Conservation (phyloP, 345 rosid species). For the Rubroshorea leprosula region DNA sequence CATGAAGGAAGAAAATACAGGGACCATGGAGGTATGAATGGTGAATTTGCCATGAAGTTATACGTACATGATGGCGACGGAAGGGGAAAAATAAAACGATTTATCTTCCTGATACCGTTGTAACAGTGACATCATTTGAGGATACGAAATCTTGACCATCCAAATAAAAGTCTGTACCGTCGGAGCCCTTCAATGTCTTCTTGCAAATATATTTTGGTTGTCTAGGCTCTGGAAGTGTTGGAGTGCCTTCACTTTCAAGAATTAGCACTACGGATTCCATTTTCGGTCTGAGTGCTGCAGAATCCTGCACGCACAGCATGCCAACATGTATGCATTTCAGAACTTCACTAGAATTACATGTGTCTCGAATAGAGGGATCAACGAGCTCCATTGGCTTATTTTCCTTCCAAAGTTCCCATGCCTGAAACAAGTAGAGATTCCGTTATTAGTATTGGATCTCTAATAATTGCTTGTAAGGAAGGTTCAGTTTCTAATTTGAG, state of each 20-base stretch:
- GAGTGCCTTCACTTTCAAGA: conserved; percentile 68
- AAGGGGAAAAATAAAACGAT: not conserved
- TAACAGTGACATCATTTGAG: conserved; percentile 50
- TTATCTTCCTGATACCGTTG: conserved; percentile 48
- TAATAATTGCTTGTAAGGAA: too few species aligned
- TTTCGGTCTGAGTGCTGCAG: conserved; percentile 54
- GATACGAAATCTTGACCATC: conserved; percentile 42
- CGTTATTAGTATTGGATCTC: not conserved
- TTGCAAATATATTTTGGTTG: conserved; percentile 52
- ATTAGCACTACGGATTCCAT: conserved; percentile 56
- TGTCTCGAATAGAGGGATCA: conserved; percentile 41
- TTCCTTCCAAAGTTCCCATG: conserved; percentile 66
- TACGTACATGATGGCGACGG: too few species aligned
- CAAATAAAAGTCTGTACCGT: conserved; percentile 24
- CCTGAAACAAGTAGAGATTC: conserved; percentile 32
- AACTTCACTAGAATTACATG: conserved; percentile 37
- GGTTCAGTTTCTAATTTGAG: not conserved
- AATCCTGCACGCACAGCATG: conserved; percentile 78
- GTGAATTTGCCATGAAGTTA: not conserved
- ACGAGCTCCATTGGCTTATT: conserved; percentile 55
- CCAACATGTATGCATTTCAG: conserved; percentile 74
- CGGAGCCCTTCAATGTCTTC: conserved; percentile 35
- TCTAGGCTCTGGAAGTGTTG: conserved; percentile 42
- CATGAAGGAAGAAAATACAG: too few species aligned
- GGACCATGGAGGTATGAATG: too few species aligned